Evolutionary conservation across 164 flowering plant genomes (phyloP).

Genomic region (Hamamelis virginiana): DNA sequence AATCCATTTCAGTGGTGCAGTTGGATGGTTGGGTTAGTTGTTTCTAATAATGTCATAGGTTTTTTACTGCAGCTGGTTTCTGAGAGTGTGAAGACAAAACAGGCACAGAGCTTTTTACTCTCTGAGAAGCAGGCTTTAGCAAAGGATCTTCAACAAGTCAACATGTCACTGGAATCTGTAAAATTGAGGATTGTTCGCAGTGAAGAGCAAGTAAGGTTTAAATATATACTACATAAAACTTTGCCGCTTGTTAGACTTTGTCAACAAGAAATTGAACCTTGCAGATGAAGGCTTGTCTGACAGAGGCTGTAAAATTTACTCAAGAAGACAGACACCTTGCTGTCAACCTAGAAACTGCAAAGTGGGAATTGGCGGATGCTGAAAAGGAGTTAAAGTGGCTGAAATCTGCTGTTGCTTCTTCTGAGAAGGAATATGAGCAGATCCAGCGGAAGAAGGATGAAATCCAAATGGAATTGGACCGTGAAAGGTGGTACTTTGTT

Average conservation of each 20-base stretch:
- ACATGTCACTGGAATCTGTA: constrained; percentile 55
- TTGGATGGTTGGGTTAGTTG: constrained; percentile 10
- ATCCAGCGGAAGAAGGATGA: constrained; percentile 54
- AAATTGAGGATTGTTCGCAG: constrained; percentile 49
- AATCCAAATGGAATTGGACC: constrained; percentile 47
- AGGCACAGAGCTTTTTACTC: constrained; percentile 54
- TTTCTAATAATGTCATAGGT: constrained; percentile 10
- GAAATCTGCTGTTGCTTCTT: constrained; percentile 60
- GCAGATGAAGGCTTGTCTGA: constrained; percentile 67
- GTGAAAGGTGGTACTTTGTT: constrained; percentile 56
- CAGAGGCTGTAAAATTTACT: constrained; percentile 55
- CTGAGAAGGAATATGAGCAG: constrained; percentile 90
- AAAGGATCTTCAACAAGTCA: constrained; percentile 75
- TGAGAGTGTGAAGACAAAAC: constrained; percentile 89
- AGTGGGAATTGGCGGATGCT: constrained; percentile 76
- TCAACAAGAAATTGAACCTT: constrained; percentile 12
- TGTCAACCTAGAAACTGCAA: constrained; percentile 59
- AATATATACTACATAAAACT: background rate
- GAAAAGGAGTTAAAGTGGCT: constrained; percentile 95
- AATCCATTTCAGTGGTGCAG: background rate
- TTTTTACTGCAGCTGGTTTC: constrained; percentile 71
- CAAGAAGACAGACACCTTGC: constrained; percentile 66
- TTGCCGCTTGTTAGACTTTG: background rate
- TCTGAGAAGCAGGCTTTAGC: constrained; percentile 72
- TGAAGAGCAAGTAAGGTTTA: constrained; percentile 74